A percentile compares a stretch with the other conserved stretches of the same genome.
These are phyloP conservation scores for Fusarium mangiferae DNA, from an alignment of 2,329 filamentous ascomycete genomes.

Conservation along the genomic window DNA sequence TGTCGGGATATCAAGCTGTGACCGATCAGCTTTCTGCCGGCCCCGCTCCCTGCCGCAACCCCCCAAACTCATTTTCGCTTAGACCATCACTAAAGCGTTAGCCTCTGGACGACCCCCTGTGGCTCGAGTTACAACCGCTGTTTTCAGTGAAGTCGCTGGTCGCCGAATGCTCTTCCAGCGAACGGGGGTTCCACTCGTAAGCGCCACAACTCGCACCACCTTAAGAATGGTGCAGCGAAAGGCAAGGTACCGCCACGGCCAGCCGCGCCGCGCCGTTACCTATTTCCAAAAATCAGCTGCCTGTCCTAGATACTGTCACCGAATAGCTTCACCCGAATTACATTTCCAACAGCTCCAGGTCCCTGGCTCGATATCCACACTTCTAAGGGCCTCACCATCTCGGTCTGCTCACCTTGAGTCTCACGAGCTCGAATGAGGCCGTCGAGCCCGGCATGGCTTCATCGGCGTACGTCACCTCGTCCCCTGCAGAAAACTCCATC, in stretches of 20 bases:
- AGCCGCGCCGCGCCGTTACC: conserved; percentile 17
- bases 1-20: conserved; percentile 20
- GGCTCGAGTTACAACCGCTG: conserved; percentile 15
- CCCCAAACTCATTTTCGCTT: conserved; percentile 21
- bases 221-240: conserved; percentile 3
- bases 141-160: conserved; percentile 29
- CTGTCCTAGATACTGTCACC: conserved; percentile 11
- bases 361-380: conserved; percentile 30
- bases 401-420: conserved; percentile 36
- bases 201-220: conserved; percentile 33
- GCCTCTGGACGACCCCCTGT: conserved; percentile 14
- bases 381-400: conserved; percentile 37
- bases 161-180: conserved; percentile 8
- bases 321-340: conserved; percentile 39
- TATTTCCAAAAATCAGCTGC: conserved; percentile 30
- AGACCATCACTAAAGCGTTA: not conserved
- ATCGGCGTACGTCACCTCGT: conserved; percentile 43
- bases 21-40: conserved; percentile 27
- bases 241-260: not conserved
- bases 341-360: conserved; percentile 9
- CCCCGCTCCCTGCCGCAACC: conserved; percentile 22
- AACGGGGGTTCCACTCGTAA: conserved; percentile 24
- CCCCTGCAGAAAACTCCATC: conserved; percentile 38
- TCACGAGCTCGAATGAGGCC: conserved; percentile 43
- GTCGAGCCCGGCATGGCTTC: conserved; percentile 43